Conservation (phyloP, 2,329 filamentous ascomycete genomes). For the Fusarium hainanense region DNA sequence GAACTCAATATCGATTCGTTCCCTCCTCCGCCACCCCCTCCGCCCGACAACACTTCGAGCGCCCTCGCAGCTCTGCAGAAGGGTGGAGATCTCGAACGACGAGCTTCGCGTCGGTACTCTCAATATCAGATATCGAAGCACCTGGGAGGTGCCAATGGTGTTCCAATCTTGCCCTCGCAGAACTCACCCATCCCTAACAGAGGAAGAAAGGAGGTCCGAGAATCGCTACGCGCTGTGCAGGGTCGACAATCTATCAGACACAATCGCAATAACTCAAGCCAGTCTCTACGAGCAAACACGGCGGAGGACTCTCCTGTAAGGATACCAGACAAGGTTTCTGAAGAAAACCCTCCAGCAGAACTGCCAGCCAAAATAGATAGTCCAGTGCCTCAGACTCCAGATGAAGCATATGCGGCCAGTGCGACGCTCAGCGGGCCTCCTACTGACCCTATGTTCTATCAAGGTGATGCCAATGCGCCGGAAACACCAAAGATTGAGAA, state of each 20-base stretch:
- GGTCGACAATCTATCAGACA: constrained; percentile 63
- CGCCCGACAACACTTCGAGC: constrained; percentile 82
- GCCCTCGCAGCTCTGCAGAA: constrained; percentile 90
- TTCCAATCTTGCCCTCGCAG: constrained; percentile 87
- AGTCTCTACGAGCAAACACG: constrained; percentile 51
- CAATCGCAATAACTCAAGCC: constrained; percentile 60
- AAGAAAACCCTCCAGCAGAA: constrained; percentile 59
- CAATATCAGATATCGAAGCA: constrained; percentile 98
- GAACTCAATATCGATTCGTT: constrained; percentile 72
- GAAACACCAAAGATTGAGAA: constrained; percentile 35
- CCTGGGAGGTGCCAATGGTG: constrained; percentile 82
- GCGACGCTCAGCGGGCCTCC: constrained; percentile 70
- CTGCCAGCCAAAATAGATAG: constrained; percentile 40
- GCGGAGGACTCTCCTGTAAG: constrained; percentile 72
- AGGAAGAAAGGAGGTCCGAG: constrained; percentile 79
- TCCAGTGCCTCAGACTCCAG: constrained; percentile 67
- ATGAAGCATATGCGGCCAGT: constrained; percentile 70
- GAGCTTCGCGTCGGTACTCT: constrained; percentile 93
- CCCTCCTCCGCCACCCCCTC: constrained; percentile 75
- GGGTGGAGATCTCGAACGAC: constrained; percentile 89
- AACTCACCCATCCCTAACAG: constrained; percentile 87
- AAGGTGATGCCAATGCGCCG: constrained; percentile 27
- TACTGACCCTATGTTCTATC: constrained; percentile 56
- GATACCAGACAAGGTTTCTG: constrained; percentile 69
- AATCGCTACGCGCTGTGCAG: constrained; percentile 80